Base-by-base conservation (phyloP, 768 basidiomycete genomes). In the Hypholoma fasciculare region DNA sequence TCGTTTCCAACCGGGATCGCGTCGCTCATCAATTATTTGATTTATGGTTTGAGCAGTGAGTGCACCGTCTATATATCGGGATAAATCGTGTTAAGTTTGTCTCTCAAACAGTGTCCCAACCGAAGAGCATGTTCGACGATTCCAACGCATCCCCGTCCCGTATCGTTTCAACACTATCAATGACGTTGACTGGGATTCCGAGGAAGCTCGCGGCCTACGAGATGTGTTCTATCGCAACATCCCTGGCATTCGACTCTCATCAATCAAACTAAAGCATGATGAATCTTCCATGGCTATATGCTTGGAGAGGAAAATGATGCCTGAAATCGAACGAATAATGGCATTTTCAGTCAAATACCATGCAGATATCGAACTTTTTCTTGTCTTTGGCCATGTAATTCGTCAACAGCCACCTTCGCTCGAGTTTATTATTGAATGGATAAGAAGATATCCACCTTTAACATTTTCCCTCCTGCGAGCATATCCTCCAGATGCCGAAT, bases 21-120 rank as follows among this genome's bases (percentile, higher is more conserved):
- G 73, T 86, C 2, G 83, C 86, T 0, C 85, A 87, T 63, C 85
- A 87, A 69, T 66, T 85, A 0, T 88, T 89, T 61, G 87, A 89
- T 65, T 66, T 88, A 36, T 85, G 85, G 72, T 84, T 86, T 64
- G 83, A 87, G 37, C 83, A 86, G 87, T 87, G 67, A 68, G 86
- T 73, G 7, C 34, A 6, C 44, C 7, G n/a, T 17, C 14, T n/a
- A 5, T 30, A 30, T 20, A 9, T 36, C 4, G 8, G 14, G 8
- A 4, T 19, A 7, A 14, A 16, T 9, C 30, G 2, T 39, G 11
- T 36, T 17, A 38, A 7, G 8, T 27, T 42, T 42, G 1, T 42
- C 40, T 14, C 9, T 1, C 27, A 19, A 11, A 7, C 42, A 84
- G 82, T 53, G 76, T 83, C 11, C 74, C 78, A 13, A 82, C 79